Evolutionary conservation across 2,329 filamentous ascomycete species (phyloP), one percentile per base, ranked within the genome.

Genomic region (Cyphellophora attinorum): DNA sequence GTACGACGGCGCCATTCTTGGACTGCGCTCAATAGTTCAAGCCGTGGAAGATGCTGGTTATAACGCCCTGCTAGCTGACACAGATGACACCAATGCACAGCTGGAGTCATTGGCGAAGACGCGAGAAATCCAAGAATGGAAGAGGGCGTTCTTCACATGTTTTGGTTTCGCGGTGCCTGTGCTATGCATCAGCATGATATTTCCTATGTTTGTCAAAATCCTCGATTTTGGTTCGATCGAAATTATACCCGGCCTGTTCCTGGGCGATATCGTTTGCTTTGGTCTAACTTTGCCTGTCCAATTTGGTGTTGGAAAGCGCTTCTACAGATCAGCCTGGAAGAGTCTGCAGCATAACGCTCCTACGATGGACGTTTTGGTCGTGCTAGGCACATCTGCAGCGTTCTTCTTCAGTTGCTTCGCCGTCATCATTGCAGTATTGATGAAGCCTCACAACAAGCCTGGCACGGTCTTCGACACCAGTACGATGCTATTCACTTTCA

Each of bases 401-500:
- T 98, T 96, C 65, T 91, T 94, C 60, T 98, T 95, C 63, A 96
- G 89, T 56, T 64, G 86, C 47, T 76, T 84, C 31, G 76, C 85
- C 11, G 95, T 98, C 85, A 35, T 80, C 4, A 77, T 96, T 11
- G 93, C 86, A 0, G 56, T 96, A 13, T 47, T 83, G 11, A 67
- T 74, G n/a, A 65, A 75, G 14, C 83, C 85, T 5, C 85, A 96
- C 54, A 74, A 70, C 2, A 75, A 84, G 31, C 91, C 91, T 1
- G 79, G 76, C 44, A 95, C 86, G 2, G 82, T 95, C 11, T 98
- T 98, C 51, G 91, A 98, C 54, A 98, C 91, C 1, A 95, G 88
- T 60, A 94, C 86, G 14, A 98, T 96, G 91, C 70, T 98, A 33
- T 88, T 98, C 57, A 94, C 86, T 0, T 96, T 98, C 55, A 85